Evolutionary conservation across 352 stramenopile species (phyloP).

Genomic region (Phytophthora pseudosyringae): DNA sequence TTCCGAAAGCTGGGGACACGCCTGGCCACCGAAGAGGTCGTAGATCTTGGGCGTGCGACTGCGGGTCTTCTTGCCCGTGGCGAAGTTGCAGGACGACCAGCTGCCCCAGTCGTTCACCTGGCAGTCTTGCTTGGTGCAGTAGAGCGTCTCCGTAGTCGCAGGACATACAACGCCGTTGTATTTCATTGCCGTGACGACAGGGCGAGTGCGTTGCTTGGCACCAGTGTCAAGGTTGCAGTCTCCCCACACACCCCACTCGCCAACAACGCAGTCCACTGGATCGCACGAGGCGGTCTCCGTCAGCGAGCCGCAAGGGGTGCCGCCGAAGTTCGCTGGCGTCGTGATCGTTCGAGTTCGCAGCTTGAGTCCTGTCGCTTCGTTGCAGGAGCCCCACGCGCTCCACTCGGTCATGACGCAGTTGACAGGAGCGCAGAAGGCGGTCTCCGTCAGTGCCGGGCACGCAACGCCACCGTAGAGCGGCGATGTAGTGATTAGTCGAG

Average conservation of each 20-base stretch:
- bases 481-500: slow-evolving; percentile 28
- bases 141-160: slow-evolving; percentile 22
- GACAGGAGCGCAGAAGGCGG: slow-evolving; percentile 39
- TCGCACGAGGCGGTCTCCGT: slow-evolving; percentile 37
- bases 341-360: slow-evolving; percentile 34
- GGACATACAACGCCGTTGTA: slow-evolving; percentile 41
- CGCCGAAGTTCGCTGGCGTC: slow-evolving; percentile 36
- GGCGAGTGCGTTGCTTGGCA: slow-evolving; percentile 34
- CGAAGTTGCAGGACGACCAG: slow-evolving; percentile 55
- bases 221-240: slow-evolving; percentile 41
- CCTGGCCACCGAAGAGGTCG: slow-evolving; percentile 37
- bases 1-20: slow-evolving; percentile 34
- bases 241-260: slow-evolving; percentile 40
- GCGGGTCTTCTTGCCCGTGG: slow-evolving; percentile 50
- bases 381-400: slow-evolving; percentile 47
- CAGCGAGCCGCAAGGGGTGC: slow-evolving; percentile 29
- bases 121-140: slow-evolving; percentile 52
- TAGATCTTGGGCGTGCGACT: slow-evolving; percentile 46
- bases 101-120: slow-evolving; percentile 50
- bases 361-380: slow-evolving; percentile 39
- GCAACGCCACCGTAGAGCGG: slow-evolving; percentile 38
- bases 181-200: slow-evolving; percentile 22
- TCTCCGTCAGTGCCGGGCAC: slow-evolving; percentile 41
- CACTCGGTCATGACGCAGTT: slow-evolving; percentile 52
- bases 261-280: slow-evolving; percentile 43